Conservation (phyloP, 805 yeast genomes). For the Metschnikowia bowlesiae region DNA sequence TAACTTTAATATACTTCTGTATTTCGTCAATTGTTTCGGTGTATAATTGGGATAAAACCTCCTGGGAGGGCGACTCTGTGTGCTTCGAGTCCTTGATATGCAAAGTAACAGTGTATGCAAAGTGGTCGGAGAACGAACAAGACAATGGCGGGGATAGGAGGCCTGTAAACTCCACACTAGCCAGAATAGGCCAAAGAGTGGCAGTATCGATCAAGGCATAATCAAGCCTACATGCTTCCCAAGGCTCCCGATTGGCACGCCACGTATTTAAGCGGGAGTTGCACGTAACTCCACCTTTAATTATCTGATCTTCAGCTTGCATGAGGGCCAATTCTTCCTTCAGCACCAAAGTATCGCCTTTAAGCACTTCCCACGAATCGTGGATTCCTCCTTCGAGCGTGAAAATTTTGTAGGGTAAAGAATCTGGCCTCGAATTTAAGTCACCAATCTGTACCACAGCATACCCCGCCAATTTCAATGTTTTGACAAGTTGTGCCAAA, state of each 20-base stretch:
- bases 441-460: conserved; percentile 91
- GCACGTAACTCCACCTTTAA: conserved; percentile 80
- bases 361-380: conserved; percentile 78
- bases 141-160: conserved; percentile 46
- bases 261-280: conserved; percentile 86
- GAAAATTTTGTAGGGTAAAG: conserved; percentile 73
- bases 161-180: conserved; percentile 73
- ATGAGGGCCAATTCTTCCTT: conserved; percentile 24
- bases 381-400: conserved; percentile 61
- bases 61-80: conserved; percentile 5
- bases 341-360: conserved; percentile 36
- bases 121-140: conserved; percentile 86
- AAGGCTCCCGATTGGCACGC: conserved; percentile 52
- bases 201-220: conserved; percentile 74
- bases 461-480: conserved; percentile 69
- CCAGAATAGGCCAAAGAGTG: conserved; percentile 50
- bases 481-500: conserved; percentile 59
- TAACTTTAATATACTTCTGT: conserved; percentile 31
- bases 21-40: conserved; percentile 11
- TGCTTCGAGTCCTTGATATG: conserved; percentile 12
- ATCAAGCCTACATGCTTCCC: conserved; percentile 84
- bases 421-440: conserved; percentile 82
- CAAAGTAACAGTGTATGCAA: conserved; percentile 58
- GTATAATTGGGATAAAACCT: conserved; percentile 34
- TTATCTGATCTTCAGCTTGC: conserved; percentile 51